A percentile compares a stretch with the other conserved stretches of the same genome.
These are phyloP conservation scores for Paxillus ammoniavirescens DNA, from an alignment of 768 basidiomycete species.

Conservation along the genomic window DNA sequence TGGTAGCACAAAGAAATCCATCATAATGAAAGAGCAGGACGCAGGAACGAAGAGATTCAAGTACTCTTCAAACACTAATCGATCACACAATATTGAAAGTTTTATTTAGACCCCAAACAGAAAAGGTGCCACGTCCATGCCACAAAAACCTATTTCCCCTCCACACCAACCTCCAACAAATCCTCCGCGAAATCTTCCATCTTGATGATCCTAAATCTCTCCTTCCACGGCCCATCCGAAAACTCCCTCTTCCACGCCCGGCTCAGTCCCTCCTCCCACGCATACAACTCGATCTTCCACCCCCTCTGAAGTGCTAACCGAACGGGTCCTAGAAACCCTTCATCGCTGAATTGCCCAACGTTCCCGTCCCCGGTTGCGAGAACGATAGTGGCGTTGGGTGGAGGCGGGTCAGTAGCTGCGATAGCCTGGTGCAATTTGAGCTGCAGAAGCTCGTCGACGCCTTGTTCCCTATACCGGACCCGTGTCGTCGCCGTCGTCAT, in stretches of 20 bases:
- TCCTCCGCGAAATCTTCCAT: conserved; percentile 68
- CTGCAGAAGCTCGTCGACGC: conserved; percentile 93
- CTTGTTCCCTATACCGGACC: conserved; percentile 81
- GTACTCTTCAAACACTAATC: too few relatives aligned
- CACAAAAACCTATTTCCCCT: conserved; percentile 14
- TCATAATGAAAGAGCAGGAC: neutral
- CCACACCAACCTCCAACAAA: conserved; percentile 45
- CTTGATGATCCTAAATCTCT: conserved; percentile 53
- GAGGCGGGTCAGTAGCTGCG: conserved; percentile 64
- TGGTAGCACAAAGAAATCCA: neutral
- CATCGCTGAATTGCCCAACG: conserved; percentile 87
- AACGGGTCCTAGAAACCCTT: conserved; percentile 89
- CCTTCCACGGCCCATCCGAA: conserved; percentile 45
- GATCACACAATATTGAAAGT: neutral
- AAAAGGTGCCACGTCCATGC: too few relatives aligned
- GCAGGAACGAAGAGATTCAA: too few relatives aligned
- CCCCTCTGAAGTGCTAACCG: conserved; percentile 83
- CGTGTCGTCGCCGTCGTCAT: conserved; percentile 31
- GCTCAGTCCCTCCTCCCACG: conserved; percentile 85
- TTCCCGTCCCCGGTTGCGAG: conserved; percentile 95
- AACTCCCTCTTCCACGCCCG: conserved; percentile 75
- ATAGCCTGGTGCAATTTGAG: conserved; percentile 89
- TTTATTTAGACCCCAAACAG: neutral
- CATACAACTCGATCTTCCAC: conserved; percentile 94
- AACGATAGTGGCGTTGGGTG: conserved; percentile 72